Evolutionary conservation across 1,139 yeast genomes (phyloP), one percentile per base, ranked within the genome.

Genomic region (Dujonia santamariae): DNA sequence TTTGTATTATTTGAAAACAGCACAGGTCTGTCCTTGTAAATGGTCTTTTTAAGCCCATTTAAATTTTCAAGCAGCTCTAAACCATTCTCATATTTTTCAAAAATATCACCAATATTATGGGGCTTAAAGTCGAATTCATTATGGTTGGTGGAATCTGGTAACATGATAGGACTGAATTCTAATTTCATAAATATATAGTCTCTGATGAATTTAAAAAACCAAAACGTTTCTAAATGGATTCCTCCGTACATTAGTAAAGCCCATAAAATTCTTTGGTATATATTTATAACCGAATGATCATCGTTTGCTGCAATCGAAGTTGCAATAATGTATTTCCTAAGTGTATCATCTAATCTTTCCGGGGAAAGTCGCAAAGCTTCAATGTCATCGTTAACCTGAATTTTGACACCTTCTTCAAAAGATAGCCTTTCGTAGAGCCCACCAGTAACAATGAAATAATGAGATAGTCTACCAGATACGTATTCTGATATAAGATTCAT

Each of bases 161-260:
- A 21, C 13, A 43, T 41, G 15, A 58, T 34, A 1, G 63, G 59
- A 0, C 58, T 54, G 32, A 42, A 47, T 30, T 58, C 63, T 29
- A 45, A 32, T 17, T 46, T 45, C 4, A 58, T 36, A 23, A 40
- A 42, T 34, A 46, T 56, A 33, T 58, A 55, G 32, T 61, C 59
- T 31, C 53, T 50, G 23, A 71, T 37, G 18, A 49, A 51, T 26
- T 51, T 52, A 38, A 72, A 64, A 28, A 67, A 56, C 73, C 74
- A 68, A 14, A 73, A 43, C 1, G 62, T 48, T 29, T 60, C 59
- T 3, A 72, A 26, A 41, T 67, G 73, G 17, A 62, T 50, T 0
- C 73, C 74, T 8, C 79, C 80, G 36, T 54, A 59, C 37, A 72
- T 43, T 9, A 69, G 30, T 3, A 72, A 40, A 0, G 66, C 67